These are phyloP conservation scores for Pseudocercospora eumusae DNA, from an alignment of 2,329 filamentous ascomycete species.

Conservation along the genomic window DNA sequence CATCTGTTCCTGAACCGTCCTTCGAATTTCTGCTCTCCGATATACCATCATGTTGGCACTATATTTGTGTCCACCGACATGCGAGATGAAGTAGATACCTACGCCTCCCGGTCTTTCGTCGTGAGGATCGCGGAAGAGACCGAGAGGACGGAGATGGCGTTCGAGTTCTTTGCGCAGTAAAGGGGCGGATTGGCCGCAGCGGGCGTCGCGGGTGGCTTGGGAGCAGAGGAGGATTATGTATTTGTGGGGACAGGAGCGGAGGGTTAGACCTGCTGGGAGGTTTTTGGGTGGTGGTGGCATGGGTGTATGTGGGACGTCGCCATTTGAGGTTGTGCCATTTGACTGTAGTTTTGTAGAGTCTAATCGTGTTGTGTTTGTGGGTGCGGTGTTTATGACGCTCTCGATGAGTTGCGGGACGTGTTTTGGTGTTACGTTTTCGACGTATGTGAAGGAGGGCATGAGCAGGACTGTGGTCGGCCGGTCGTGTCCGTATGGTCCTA, in stretches of 20 bases:
- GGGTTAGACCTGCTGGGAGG: slow-evolving; percentile 48
- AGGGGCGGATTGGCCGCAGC: slow-evolving; percentile 91
- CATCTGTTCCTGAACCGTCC: slow-evolving; percentile 33
- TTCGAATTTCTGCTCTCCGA: slow-evolving; percentile 54
- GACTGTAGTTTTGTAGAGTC: slow-evolving; percentile 15
- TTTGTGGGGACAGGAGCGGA: slow-evolving; percentile 74
- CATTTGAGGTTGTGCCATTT: slow-evolving; percentile 18
- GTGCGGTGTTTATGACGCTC: slow-evolving; percentile 67
- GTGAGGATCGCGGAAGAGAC: slow-evolving; percentile 81
- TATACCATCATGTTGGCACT: slow-evolving; percentile 94
- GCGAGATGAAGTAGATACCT: slow-evolving; percentile 93
- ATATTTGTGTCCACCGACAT: slow-evolving; percentile 96
- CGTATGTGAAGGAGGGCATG: slow-evolving; percentile 77
- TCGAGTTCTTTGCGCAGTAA: slow-evolving; percentile 86
- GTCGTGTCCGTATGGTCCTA: slow-evolving; percentile 52
- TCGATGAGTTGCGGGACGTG: slow-evolving; percentile 71
- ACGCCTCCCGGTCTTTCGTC: slow-evolving; percentile 90
- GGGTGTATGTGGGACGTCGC: slow-evolving; percentile 20
- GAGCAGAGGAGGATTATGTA: slow-evolving; percentile 92
- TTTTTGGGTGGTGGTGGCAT: slow-evolving; percentile 23
- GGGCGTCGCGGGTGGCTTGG: slow-evolving; percentile 88
- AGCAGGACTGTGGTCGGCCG: slow-evolving; percentile 78
- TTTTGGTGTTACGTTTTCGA: slow-evolving; percentile 79
- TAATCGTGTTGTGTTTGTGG: slow-evolving; percentile 72
- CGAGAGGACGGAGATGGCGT: slow-evolving; percentile 79